Percentiles rank a stretch among this genome's conserved stretches.
Conservation (phyloP, 2,329 filamentous ascomycete species). For the Aspergillus viridinutans region DNA sequence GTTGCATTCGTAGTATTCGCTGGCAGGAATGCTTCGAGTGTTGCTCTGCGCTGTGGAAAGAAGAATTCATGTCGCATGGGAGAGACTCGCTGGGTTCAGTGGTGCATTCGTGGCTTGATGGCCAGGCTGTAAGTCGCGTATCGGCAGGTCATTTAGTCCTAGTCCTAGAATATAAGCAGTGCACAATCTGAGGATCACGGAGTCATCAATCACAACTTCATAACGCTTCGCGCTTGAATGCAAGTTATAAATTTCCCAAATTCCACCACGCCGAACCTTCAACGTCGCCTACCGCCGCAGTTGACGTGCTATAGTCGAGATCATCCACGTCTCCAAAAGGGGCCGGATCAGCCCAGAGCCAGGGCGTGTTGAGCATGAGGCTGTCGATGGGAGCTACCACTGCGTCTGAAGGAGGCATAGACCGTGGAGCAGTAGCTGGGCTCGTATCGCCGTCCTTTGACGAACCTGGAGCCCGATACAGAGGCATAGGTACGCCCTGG, state of each 20-base stretch:
- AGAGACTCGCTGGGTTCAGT: not conserved
- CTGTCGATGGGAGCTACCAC: constrained; percentile 31
- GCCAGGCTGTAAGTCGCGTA: not conserved
- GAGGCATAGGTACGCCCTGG: constrained; percentile 45
- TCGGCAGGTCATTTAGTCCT: not conserved
- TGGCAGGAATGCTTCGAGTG: not conserved
- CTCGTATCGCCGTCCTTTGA: not conserved
- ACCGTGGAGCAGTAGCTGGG: constrained; percentile 3
- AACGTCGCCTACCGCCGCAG: constrained; percentile 24
- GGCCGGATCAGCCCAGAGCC: constrained; percentile 30
- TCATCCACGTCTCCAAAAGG: constrained; percentile 32
- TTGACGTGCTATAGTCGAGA: constrained; percentile 25
- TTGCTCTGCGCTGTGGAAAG: no score
- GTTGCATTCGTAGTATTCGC: not conserved
- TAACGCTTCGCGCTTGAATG: not conserved
- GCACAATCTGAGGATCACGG: not conserved
- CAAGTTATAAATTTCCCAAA: constrained; percentile 29
- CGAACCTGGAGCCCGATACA: constrained; percentile 8
- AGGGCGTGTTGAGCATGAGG: constrained; percentile 33
- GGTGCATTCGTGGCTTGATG: not conserved
- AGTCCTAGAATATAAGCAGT: not conserved
- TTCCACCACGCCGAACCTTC: constrained; percentile 36
- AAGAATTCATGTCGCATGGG: not conserved
- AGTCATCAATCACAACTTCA: not conserved
- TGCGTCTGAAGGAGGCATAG: constrained; percentile 12